Evolutionary conservation across 2,329 filamentous ascomycete genomes (phyloP), one percentile per base, ranked within the genome.

Genomic region (Lachnellula willkommii): DNA sequence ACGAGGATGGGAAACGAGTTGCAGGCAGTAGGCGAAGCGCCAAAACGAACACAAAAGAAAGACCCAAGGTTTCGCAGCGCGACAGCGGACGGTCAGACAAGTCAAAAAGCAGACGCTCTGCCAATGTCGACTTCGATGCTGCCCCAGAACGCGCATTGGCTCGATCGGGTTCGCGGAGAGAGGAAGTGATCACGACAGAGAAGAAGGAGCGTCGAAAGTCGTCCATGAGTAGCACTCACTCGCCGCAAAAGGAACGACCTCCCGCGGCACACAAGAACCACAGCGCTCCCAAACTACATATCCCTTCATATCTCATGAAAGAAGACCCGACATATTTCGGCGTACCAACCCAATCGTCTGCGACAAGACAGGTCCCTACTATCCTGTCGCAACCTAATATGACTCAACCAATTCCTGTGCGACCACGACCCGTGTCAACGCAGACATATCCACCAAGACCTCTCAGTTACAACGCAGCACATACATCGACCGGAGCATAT

Each of bases 261-360:
- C 61, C 66, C 2, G 56, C 59, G 9, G 22, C 61, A 17, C 60
- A 63, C 52, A 62, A 60, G 28, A 63, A 59, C 40, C 54, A 53
- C 49, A 22, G 42, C 20, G 57, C 54, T 47, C 45, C 57, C 32
- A 57, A 54, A 43, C 14, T 53, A 12, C 28, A 54, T 37, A 40
- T 40, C 17, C 5, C 22, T 15, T 15, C 12, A 12, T 14, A 14
- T 47, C 26, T 37, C 36, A 39, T 49, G 32, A 60, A 39, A 43
- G 59, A 63, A 17, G 60, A 67, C 20, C 56, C 65, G n/a, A 54
- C 54, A n/a, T 56, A 66, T 54, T 67, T 62, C 58, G 66, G 63
- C 26, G 54, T 63, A 43, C 47, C 52, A 4, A 48, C 52, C 12
- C 53, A 57, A 22, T 54, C 46, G 40, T 48, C 15, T 36, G 22